Evolutionary conservation across 768 basidiomycete genomes (phyloP), one percentile per base, ranked within the genome.

Genomic region (Pulveroboletus sp.): DNA sequence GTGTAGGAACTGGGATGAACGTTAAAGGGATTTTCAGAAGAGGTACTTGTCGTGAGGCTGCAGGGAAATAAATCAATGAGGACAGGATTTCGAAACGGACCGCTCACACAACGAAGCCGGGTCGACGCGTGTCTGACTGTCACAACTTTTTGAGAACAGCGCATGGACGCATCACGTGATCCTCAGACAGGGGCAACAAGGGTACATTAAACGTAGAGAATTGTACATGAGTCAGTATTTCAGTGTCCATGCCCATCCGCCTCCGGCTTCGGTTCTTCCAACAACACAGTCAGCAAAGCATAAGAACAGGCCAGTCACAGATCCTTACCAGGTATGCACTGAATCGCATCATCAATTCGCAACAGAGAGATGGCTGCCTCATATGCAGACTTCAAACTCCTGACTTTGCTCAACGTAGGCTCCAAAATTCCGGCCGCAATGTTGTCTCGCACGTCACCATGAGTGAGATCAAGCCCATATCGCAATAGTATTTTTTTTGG

Each of bases 351-450:
- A 67, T 97, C 94, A 60, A 98, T 97, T 53, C 96, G 81, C 67
- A 99, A 73, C 53, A 98, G 73, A 50, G 92, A 92, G 36, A 96
- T 93, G 5, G 94, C 93, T 28, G 95, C 94, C 68, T 97, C 94
- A 57, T 94, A 90, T 31, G 96, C 96, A 31, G 89, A 92, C 76
- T 99, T 99, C 68, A 99, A 71, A 65, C 91, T 94, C 73, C 89
- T 91, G 58, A 98, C 89, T 73, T 99, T 98, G 75, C 89, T 89
- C 73, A 99, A 81, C 8, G 93, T 97, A 5, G 96, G 96, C 71
- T 98, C 96, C 40, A 99, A 75, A 28, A 99, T 83, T 18, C 96
- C 96, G 15, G 93, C 93, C 40, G 80, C 74, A 38, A 96, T 84
- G 64, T 99, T 99, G 72, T 99, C 96, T 46, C 93, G 79, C 41